phyloP scores from a whole-genome alignment of 2,329 filamentous ascomycete genomes.

The Neoscytalidium dimidiatum region DNA sequence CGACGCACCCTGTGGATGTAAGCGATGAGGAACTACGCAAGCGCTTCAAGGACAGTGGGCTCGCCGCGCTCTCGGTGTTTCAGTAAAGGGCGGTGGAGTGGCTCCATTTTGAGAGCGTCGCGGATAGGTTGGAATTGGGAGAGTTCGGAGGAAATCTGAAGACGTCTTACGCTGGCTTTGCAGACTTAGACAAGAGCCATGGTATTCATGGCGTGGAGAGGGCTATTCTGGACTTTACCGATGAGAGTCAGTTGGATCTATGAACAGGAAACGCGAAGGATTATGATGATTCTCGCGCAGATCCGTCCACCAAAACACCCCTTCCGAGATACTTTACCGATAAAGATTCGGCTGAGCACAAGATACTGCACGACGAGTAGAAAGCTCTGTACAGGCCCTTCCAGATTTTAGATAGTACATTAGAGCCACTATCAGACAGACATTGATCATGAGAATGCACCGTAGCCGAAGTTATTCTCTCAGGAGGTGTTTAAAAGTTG shows the following conservation, averaged over 20 bases:
- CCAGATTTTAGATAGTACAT: background rate
- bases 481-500: background rate
- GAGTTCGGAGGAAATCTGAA: background rate
- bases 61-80: too few species aligned
- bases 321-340: background rate
- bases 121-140: background rate
- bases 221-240: background rate
- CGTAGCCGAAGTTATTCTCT: background rate
- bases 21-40: too few species aligned
- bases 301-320: background rate
- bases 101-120: background rate
- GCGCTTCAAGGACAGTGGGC: too few species aligned
- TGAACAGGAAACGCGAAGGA: background rate
- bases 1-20: too few species aligned
- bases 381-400: background rate
- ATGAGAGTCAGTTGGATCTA: background rate
- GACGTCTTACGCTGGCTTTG: background rate
- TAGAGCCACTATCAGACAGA: background rate
- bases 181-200: background rate
- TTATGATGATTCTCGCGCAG: background rate
- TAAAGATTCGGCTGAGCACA: background rate
- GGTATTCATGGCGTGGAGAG: background rate
- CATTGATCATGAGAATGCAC: background rate
- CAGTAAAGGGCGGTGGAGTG: too few species aligned
- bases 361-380: background rate